Base-by-base conservation (phyloP, 495 filamentous ascomycete species). In the Aspergillus bertholletiae region DNA sequence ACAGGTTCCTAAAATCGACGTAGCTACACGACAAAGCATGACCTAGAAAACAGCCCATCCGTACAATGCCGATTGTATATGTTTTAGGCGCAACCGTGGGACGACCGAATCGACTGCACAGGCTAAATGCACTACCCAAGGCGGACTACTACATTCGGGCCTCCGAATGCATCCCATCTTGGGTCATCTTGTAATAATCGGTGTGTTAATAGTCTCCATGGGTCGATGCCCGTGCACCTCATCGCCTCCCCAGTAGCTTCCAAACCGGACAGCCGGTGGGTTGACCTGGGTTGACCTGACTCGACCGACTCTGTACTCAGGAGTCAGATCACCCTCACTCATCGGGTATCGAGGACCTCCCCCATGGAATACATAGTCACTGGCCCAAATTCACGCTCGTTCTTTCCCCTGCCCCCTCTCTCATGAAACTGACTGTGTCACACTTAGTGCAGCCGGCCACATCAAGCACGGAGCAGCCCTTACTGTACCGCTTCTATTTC, bases 51-150 rank as follows among this genome's bases (percentile, higher is more conserved):
- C 12, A 26, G 45, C 28, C 30, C 57, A 59, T 59, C 48, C 48
- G 51, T 41, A 49, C 52, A 26, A 37, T 34, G 37, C 46, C 44
- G 23, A 55, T 59, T 59, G 57, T 59, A 48, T 39, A 55, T 43
- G 52, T 59, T 55, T 59, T 55, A 48, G 46, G 44, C 23, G 15
- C 45, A 47, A 17, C 45, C 45, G 45, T 47, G 24, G 45, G 28
- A 47, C 24, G 13, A 28, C 15, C 41, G 20, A n/a, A n/a, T n/a
- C n/a, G 24, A 23, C 20, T 28, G 6, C 7, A 26, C 20, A 47
- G 45, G 24, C 45, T 47, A 28, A 47, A 47, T 28, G 23, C 45
- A 47, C 24, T 18, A 47, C 9, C 45, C 15, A 28, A 26, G 24
- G 30, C 24, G 45, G 45, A 28, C 24, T 47, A 47, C 45, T 28